Percentiles rank a stretch among this genome's conserved stretches.
phyloP scores from a whole-genome alignment of 176 grass and related monocot species.

The Tillandsia fasciculata region DNA sequence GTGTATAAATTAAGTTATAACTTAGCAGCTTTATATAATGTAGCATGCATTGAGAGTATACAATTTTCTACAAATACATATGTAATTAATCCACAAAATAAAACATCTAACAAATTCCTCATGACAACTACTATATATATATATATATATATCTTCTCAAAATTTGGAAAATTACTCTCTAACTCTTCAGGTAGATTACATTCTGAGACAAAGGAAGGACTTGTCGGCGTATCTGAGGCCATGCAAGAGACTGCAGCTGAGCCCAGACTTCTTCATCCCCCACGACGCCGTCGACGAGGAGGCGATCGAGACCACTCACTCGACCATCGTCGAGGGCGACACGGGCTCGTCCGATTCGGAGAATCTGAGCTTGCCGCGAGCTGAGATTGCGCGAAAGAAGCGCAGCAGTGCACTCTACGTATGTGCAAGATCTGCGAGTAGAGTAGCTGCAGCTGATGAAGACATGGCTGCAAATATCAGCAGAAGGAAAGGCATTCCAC shows the following conservation, averaged over 20 bases:
- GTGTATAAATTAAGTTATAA: too few species aligned
- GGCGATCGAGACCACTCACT: constrained; percentile 61
- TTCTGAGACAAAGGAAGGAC: constrained; percentile 64
- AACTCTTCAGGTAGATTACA: constrained; percentile 59
- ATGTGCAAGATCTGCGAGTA: constrained; percentile 59
- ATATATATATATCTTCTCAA: too few species aligned
- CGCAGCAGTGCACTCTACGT: constrained; percentile 54
- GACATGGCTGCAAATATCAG: constrained; percentile 74
- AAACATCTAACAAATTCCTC: too few species aligned
- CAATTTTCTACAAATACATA: too few species aligned
- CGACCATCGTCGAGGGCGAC: constrained; percentile 78
- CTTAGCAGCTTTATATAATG: too few species aligned
- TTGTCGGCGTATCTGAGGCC: constrained; percentile 59
- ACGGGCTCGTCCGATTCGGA: constrained; percentile 83
- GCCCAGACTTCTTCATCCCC: constrained; percentile 95
- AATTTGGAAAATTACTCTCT: too few species aligned
- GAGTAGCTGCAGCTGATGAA: constrained; percentile 46
- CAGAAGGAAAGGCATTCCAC: constrained; percentile 89
- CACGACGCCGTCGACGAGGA: constrained; percentile 70
- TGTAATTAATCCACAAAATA: background rate
- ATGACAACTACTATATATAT: too few species aligned
- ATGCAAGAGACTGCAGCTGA: constrained; percentile 85
- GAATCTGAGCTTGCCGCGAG: constrained; percentile 52
- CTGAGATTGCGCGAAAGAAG: constrained; percentile 62
- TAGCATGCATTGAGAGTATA: too few species aligned